Conservation (phyloP, 1,284 basidiomycete genomes). For the Pholiota adiposa region DNA sequence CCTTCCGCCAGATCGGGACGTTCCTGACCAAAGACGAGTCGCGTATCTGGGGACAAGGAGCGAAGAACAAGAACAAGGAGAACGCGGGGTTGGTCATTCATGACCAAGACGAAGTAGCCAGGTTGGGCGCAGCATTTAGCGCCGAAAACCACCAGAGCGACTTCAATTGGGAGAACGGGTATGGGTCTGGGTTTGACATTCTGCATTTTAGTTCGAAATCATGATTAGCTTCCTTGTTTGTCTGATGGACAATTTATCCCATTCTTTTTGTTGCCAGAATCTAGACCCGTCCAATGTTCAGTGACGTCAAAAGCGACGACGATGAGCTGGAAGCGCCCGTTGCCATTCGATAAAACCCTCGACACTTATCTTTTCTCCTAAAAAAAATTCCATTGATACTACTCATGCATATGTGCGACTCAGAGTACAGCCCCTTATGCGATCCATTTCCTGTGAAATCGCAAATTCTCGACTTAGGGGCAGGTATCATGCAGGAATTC, state of each 20-base stretch:
- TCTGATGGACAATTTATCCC: too few species aligned
- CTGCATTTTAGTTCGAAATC: constrained; percentile 50
- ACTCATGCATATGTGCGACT: too few species aligned
- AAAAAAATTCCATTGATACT: too few species aligned
- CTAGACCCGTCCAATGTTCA: too few species aligned
- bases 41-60: constrained; percentile 72
- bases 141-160: constrained; percentile 68
- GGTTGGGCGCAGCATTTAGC: constrained; percentile 65
- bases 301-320: too few species aligned
- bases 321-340: too few species aligned
- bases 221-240: too few species aligned
- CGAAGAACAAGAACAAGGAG: constrained; percentile 57
- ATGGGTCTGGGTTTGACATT: constrained; percentile 70
- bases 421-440: too few species aligned
- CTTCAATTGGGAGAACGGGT: constrained; percentile 68
- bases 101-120: constrained; percentile 44
- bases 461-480: constrained; percentile 9
- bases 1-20: constrained; percentile 76
- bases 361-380: too few species aligned
- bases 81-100: constrained; percentile 52
- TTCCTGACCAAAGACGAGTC: constrained; percentile 50
- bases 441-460: background rate
- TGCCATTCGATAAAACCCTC: too few species aligned
- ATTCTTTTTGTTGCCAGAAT: too few species aligned
- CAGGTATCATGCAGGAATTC: constrained; percentile 16